phyloP scores from a whole-genome alignment of 345 rosid genomes.

The Moricandia moricandioides region DNA sequence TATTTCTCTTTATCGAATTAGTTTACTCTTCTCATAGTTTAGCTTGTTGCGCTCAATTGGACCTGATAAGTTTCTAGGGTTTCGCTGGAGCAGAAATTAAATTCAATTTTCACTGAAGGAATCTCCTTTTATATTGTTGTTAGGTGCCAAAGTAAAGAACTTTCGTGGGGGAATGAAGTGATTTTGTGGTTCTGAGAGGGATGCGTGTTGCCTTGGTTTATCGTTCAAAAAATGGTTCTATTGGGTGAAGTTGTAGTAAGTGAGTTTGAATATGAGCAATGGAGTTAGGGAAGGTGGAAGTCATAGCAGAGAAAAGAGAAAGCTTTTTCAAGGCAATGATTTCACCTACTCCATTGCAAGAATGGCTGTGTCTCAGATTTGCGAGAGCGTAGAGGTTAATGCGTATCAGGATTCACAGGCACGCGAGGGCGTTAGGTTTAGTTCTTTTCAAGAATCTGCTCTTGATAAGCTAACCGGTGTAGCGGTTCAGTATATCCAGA shows the following conservation, averaged over 20 bases:
- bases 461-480: constrained; percentile 63
- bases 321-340: constrained; percentile 43
- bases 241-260: constrained; percentile 53
- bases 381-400: constrained; percentile 70
- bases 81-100: neutral
- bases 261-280: constrained; percentile 82
- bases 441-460: constrained; percentile 70
- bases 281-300: constrained; percentile 66
- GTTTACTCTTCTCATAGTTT: neutral
- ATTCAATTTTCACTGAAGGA: neutral
- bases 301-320: constrained; percentile 45
- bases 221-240: constrained; percentile 37
- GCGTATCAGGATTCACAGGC: constrained; percentile 63
- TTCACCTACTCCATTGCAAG: constrained; percentile 52
- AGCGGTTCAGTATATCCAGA: constrained; percentile 48
- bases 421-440: constrained; percentile 68
- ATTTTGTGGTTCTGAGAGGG: constrained; percentile 22
- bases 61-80: constrained; percentile 29
- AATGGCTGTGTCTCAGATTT: constrained; percentile 74
- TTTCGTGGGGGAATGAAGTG: neutral
- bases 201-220: constrained; percentile 27
- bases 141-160: constrained; percentile 6
- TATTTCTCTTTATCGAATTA: constrained; percentile 5
- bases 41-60: constrained; percentile 1
- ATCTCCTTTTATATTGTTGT: neutral